phyloP scores from a whole-genome alignment of 768 basidiomycete species.

The Pleurotus tuoliensis region DNA sequence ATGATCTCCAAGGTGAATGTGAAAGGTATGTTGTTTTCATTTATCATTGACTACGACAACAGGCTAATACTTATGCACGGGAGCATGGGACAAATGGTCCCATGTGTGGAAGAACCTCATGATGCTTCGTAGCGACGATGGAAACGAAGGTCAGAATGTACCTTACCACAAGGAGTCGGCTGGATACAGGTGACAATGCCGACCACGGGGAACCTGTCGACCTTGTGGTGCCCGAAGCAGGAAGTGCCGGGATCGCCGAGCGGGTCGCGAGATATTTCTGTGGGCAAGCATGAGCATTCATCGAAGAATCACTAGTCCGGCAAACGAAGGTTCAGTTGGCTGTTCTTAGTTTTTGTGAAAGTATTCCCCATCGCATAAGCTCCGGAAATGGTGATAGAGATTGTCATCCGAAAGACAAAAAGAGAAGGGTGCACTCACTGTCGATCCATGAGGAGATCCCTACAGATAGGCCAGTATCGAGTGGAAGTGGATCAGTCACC shows the following conservation, averaged over 20 bases:
- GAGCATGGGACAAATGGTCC: not conserved
- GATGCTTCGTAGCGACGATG: not conserved
- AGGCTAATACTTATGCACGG: not conserved
- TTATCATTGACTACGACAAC: not conserved
- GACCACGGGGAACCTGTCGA: too few relatives aligned
- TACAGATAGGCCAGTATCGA: not conserved
- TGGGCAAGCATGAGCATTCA: too few relatives aligned
- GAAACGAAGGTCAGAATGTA: not conserved
- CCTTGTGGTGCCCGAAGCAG: too few relatives aligned
- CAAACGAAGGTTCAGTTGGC: conserved; percentile 10
- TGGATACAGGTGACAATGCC: not conserved
- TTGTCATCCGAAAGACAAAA: not conserved
- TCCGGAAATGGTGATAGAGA: conserved; percentile 9
- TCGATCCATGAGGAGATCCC: not conserved
- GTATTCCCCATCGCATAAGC: conserved; percentile 11
- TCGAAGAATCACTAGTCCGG: too few relatives aligned
- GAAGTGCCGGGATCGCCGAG: too few relatives aligned
- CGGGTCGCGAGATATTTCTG: too few relatives aligned
- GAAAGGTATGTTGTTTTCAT: not conserved
- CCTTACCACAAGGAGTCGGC: not conserved
- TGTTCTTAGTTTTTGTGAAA: conserved; percentile 12
- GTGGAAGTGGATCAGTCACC: not conserved
- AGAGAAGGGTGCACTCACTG: not conserved
- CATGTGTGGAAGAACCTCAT: not conserved
- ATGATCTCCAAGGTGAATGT: not conserved